These are phyloP conservation scores for Penicillium daleae DNA, from an alignment of 495 filamentous ascomycete species.

Conservation along the genomic window DNA sequence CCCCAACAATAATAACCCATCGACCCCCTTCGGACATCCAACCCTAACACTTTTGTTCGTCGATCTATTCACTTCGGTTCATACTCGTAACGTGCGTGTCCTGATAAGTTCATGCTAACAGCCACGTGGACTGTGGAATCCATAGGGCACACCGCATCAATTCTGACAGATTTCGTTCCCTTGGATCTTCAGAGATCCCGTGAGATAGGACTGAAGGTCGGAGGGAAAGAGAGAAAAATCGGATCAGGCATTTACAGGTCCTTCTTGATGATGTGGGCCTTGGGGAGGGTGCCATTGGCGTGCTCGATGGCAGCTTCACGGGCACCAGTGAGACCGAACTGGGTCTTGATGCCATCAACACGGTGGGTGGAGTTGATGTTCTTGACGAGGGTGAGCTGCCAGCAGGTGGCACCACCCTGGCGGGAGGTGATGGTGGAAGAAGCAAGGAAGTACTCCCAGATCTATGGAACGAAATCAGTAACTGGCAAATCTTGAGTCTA, in stretches of 20 bases:
- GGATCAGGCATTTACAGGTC: conserved; percentile 29
- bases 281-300: conserved; percentile 46
- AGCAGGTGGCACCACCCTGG: conserved; percentile 93
- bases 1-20: too few species aligned
- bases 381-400: conserved; percentile 94
- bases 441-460: conserved; percentile 99
- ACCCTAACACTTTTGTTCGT: conserved; percentile 4
- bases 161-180: background rate
- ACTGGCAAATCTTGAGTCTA: background rate
- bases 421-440: conserved; percentile 90
- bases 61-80: conserved; percentile 18
- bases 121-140: background rate
- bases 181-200: background rate
- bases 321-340: conserved; percentile 78
- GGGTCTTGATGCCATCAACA: conserved; percentile 78
- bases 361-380: conserved; percentile 97
- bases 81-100: conserved; percentile 20
- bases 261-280: conserved; percentile 45
- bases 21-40: too few species aligned
- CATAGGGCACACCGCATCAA: conserved; percentile 7
- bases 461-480: conserved; percentile 53
- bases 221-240: conserved; percentile 14
- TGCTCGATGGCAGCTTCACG: conserved; percentile 46
- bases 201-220: background rate
- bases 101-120: conserved; percentile 7